These are phyloP conservation scores for Plasmodium chabaudi DNA, from an alignment of 169 alveolate species.

Conservation along the genomic window DNA sequence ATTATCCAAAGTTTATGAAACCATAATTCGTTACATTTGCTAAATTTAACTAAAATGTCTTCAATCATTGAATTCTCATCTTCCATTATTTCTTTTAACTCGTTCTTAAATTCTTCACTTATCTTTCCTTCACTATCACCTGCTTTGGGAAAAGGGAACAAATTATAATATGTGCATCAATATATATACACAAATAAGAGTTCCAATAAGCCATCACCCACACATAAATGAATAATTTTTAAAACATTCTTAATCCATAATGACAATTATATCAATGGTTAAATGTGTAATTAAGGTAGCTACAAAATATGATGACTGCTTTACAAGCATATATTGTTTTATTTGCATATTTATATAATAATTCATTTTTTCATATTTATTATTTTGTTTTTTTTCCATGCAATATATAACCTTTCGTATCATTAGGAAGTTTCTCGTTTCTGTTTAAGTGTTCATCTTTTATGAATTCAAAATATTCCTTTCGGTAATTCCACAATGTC, in stretches of 20 bases:
- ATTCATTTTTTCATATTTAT: slow-evolving; percentile 8
- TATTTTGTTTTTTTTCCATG: neutral
- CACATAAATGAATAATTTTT: too few relatives aligned
- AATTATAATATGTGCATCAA: neutral
- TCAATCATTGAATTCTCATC: slow-evolving; percentile 59
- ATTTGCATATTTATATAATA: neutral
- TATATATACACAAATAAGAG: too few relatives aligned
- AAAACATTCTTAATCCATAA: too few relatives aligned
- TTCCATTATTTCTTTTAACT: slow-evolving; percentile 46
- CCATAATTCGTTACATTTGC: slow-evolving; percentile 64
- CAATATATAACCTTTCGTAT: slow-evolving; percentile 13
- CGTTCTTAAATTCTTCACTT: neutral
- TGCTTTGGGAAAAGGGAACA: neutral
- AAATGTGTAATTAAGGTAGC: too few relatives aligned
- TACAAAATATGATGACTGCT: neutral
- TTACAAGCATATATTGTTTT: neutral
- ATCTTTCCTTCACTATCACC: slow-evolving; percentile 12
- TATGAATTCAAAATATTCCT: slow-evolving; percentile 63
- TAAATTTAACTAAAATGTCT: slow-evolving; percentile 47
- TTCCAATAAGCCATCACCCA: too few relatives aligned
- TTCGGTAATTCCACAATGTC: slow-evolving; percentile 69
- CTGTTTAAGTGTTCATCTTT: slow-evolving; percentile 6
- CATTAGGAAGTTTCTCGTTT: neutral
- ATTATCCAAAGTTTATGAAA: slow-evolving; percentile 71
- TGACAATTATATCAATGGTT: too few relatives aligned